Base-by-base conservation (phyloP, 495 filamentous ascomycete genomes). In the Neurospora sp. region DNA sequence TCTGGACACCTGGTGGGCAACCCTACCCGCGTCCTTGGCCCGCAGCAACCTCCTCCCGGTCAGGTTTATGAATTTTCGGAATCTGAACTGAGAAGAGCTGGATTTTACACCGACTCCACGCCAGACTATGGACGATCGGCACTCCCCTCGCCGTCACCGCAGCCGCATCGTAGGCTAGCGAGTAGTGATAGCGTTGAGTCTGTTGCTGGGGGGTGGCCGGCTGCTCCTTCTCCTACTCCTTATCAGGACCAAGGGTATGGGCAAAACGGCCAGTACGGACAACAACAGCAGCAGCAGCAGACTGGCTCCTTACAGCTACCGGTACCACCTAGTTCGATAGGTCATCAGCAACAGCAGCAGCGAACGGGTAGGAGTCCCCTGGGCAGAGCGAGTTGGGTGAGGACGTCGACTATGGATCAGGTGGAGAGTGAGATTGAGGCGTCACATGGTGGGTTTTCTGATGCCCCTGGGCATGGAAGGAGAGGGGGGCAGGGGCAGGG, bases 41-140 rank as follows among this genome's bases (percentile, higher is more conserved):
- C 84, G 40, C 87, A 87, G 74, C 84, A 80, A 66, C 83, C 87
- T 18, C 83, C 85, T 6, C 81, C 80, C 5, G 87, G 85, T 2
- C 84, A 86, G 37, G 85, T 88, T 2, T 87, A 86, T 69, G 88
- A 90, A 72, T 80, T 87, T 39, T 81, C 83, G 0, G 89, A 90
- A 23, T 77, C 83, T 0, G 86, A 88, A 41, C 77, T 85, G n/a
- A 77, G 73, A 39, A 84, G 81, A 75, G 82, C 76, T 14, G 86
- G 83, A 14, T 89, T 84, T 18, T 66, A 66, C 71, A 79, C 77
- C 16, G 86, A 88, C 31, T 73, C 73, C 2, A 49, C 49, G 39
- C 78, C 79, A 1, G 70, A 60, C 0, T 41, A 60, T 31, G 76
- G 74, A 70, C 76, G 76, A 39, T 70, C 75, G 4, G 75, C 78